phyloP scores from a whole-genome alignment of 2,329 filamentous ascomycete genomes.

The Diaporthe ilicicola region DNA sequence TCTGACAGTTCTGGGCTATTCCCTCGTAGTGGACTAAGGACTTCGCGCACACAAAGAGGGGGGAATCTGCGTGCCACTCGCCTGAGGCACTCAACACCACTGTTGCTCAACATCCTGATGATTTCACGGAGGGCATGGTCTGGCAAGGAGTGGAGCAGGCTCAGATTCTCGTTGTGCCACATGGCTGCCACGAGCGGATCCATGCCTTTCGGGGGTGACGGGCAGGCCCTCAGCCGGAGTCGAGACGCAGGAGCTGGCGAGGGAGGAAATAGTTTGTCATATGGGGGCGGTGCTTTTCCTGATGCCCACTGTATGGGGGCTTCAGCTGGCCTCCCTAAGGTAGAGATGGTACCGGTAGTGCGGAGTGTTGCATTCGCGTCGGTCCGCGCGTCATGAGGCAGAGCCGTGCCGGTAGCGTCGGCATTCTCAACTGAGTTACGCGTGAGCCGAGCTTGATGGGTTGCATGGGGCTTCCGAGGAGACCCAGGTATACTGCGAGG shows the following conservation, averaged over 20 bases:
- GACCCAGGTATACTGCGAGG: background rate
- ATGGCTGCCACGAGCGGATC: background rate
- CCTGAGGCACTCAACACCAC: conserved; percentile 5
- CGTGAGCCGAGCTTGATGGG: background rate
- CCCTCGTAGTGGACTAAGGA: background rate
- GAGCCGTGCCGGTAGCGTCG: too few relatives aligned
- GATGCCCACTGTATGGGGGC: background rate
- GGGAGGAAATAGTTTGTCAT: background rate
- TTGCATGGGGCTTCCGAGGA: background rate
- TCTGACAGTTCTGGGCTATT: background rate
- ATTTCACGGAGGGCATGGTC: background rate
- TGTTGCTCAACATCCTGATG: background rate
- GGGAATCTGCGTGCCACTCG: conserved; percentile 6
- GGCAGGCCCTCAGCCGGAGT: background rate
- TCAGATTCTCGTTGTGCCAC: background rate
- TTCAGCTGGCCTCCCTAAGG: too few relatives aligned
- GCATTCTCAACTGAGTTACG: background rate
- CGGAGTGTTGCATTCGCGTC: background rate
- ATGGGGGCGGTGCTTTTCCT: background rate
- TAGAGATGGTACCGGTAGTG: background rate
- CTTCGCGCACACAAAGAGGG: background rate
- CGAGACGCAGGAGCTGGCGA: background rate
- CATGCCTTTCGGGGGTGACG: background rate
- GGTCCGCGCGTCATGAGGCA: background rate
- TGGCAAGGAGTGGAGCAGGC: background rate